phyloP scores from a whole-genome alignment of 2,329 filamentous ascomycete species.

The Calcarisporium arbuscula region DNA sequence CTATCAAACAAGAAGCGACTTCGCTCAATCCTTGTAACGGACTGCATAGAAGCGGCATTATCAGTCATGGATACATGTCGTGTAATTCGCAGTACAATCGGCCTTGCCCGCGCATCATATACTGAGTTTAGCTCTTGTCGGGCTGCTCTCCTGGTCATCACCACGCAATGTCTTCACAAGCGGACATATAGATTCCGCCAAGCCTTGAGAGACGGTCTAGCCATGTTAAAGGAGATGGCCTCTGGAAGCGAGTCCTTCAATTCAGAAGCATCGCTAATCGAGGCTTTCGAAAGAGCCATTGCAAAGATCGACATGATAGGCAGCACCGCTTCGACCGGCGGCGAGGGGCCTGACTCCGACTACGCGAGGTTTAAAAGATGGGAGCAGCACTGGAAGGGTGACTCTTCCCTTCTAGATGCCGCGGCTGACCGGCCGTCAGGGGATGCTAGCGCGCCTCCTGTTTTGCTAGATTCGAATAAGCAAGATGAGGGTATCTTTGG shows the following conservation, averaged over 20 bases:
- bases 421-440: conserved; percentile 15
- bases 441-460: conserved; percentile 5
- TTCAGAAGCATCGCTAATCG: conserved; percentile 47
- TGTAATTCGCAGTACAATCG: conserved; percentile 41
- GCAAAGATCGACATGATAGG: conserved; percentile 37
- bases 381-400: conserved; percentile 43
- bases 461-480: conserved; percentile 6
- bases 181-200: conserved; percentile 35
- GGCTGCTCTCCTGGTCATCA: conserved; percentile 43
- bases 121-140: conserved; percentile 51
- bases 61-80: conserved; percentile 44
- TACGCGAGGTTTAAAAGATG: conserved; percentile 46
- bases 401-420: conserved; percentile 21
- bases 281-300: conserved; percentile 43
- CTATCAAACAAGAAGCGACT: conserved; percentile 23
- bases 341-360: conserved; percentile 39
- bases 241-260: conserved; percentile 44
- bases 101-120: conserved; percentile 48
- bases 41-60: conserved; percentile 47
- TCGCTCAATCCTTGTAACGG: conserved; percentile 36
- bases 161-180: conserved; percentile 31
- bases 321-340: conserved; percentile 20
- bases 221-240: conserved; percentile 46
- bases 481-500: conserved; percentile 11
- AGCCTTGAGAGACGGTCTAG: conserved; percentile 40